Evolutionary conservation across 352 stramenopile species (phyloP).

Genomic region (Phytophthora colocasiae): DNA sequence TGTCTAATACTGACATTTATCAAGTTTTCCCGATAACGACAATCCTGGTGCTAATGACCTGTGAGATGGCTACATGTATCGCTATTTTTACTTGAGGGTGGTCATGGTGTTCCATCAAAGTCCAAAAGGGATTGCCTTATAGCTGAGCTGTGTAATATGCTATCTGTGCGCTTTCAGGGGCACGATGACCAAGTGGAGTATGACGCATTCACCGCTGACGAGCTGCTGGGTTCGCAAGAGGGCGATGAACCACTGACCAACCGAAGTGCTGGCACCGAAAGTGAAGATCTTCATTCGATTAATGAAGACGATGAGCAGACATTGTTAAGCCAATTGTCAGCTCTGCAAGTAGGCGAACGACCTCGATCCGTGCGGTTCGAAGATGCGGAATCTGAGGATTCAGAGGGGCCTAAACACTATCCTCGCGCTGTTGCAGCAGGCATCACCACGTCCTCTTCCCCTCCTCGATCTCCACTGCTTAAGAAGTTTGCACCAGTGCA

Average conservation of each 20-base stretch:
- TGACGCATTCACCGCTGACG: conserved; percentile 25
- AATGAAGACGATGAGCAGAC: conserved; percentile 27
- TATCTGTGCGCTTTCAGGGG: conserved; percentile 18
- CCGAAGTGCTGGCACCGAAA: conserved; percentile 5
- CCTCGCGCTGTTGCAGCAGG: conserved; percentile 15
- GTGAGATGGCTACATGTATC: conserved; percentile 26
- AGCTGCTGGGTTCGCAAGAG: conserved; percentile 25
- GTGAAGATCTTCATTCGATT: conserved; percentile 8
- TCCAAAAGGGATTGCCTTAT: neutral
- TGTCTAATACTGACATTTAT: neutral
- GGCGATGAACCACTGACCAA: conserved; percentile 16
- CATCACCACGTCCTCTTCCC: conserved; percentile 11
- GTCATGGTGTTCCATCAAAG: no score
- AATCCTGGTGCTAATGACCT: conserved; percentile 1
- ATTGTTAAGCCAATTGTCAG: conserved; percentile 24
- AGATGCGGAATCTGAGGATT: conserved; percentile 17
- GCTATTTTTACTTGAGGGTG: conserved; percentile 34
- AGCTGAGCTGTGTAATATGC: conserved; percentile 8
- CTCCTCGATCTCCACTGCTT: conserved; percentile 51
- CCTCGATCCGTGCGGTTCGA: conserved; percentile 25
- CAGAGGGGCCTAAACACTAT: conserved; percentile 8
- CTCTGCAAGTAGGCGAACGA: conserved; percentile 6
- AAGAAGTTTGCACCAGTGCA: conserved; percentile 70
- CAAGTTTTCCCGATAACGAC: neutral
- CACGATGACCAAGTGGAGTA: conserved; percentile 14